Evolutionary conservation across 1,139 yeast genomes (phyloP), one percentile per base, ranked within the genome.

Genomic region (Starmera stellimalicola): DNA sequence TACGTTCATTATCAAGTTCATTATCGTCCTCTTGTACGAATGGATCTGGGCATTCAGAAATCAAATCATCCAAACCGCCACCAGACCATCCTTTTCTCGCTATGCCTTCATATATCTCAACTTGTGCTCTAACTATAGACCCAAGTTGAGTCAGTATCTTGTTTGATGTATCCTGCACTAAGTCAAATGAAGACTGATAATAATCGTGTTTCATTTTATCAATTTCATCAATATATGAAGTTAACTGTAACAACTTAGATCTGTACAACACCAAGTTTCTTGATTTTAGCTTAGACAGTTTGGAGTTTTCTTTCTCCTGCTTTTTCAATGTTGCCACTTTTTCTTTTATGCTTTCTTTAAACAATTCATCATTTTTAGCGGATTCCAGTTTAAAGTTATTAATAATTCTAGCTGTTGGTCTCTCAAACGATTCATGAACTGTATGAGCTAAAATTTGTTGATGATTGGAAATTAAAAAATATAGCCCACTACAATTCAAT

Each of bases 41-140:
- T 3, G 74, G 66, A 45, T 73, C 78, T 3, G 73, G 74, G 10
- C 76, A 65, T 31, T 65, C 54, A n/a, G 66, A 55, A 27, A 77
- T 58, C 34, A 84, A 58, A 19, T 71, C 77, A 50, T 84, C 94
- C 27, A 83, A 57, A 0, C 94, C 94, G 16, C 91, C 91, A 8
- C 94, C 94, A 9, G 81, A 68, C 85, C 88, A 79, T 7, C 94
- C 93, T 52, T 84, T 84, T 37, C 77, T 67, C 0, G 94, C 94
- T 24, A 85, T 73, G 16, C 82, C 79, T 49, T 82, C 94, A 45
- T 74, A 77, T 6, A 84, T 73, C 48, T 83, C 93, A 23, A 85
- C 73, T 49, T 84, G 91, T 2, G 93, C 91, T 34, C 85, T 61
- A 3, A 83, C 75, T 7, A 81, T 63, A 0, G 81, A 68, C 1